Evolutionary conservation across 2,329 filamentous ascomycete species (phyloP).

Genomic region (Chaetomium sp.): DNA sequence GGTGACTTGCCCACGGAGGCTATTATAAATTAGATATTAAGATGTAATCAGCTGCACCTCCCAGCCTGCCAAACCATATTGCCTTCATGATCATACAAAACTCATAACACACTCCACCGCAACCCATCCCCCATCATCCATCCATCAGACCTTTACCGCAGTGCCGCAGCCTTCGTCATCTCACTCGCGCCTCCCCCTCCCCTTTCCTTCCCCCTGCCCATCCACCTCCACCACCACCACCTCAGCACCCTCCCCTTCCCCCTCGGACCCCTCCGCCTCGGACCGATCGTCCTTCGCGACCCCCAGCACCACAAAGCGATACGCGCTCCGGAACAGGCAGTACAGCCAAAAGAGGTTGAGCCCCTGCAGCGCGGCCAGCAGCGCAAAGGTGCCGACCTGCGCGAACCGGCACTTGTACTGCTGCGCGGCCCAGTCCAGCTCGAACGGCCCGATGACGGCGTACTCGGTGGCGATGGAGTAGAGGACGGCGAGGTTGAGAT

Average conservation of each 20-base stretch:
- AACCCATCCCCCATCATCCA: neutral
- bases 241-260: neutral
- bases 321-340: conserved; percentile 73
- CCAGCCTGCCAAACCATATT: neutral
- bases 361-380: conserved; percentile 69
- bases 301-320: conserved; percentile 66
- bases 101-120: neutral
- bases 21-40: neutral
- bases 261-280: conserved; percentile 63
- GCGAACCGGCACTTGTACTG: conserved; percentile 76
- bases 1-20: neutral
- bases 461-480: conserved; percentile 75
- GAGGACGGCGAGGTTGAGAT: conserved; percentile 76
- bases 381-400: conserved; percentile 65
- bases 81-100: neutral
- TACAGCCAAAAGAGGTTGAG: conserved; percentile 83
- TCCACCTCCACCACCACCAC: neutral
- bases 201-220: neutral
- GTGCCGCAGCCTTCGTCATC: neutral
- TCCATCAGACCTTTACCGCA: neutral
- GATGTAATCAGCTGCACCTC: neutral
- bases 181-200: neutral
- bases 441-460: conserved; percentile 71
- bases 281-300: conserved; percentile 71
- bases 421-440: conserved; percentile 72